phyloP scores from a whole-genome alignment of 345 rosid genomes.

The Citrus australasica region DNA sequence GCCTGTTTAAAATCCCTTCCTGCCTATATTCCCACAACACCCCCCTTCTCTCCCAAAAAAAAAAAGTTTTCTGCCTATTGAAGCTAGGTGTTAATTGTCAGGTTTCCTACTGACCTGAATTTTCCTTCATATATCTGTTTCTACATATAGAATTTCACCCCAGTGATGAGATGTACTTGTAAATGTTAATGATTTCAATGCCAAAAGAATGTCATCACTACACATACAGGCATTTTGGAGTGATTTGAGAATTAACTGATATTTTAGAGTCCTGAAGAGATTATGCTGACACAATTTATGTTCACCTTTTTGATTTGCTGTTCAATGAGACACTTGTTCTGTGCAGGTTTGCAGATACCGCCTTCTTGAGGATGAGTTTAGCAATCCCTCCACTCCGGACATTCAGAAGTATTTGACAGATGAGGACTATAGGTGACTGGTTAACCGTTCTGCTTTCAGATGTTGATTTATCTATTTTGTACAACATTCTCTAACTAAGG shows the following conservation, averaged over 20 bases:
- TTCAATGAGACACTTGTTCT: constrained; percentile 7
- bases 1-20: not conserved
- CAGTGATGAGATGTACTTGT: not conserved
- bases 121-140: not conserved
- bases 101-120: not conserved
- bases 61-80: not conserved
- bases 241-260: not conserved
- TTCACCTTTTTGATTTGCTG: not conserved
- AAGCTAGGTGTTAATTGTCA: not conserved
- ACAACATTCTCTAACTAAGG: not conserved
- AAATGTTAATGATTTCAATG: constrained; percentile 1
- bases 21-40: no score
- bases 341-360: constrained; percentile 80
- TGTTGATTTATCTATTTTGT: not conserved
- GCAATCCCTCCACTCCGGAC: constrained; percentile 58
- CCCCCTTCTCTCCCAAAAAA: no score
- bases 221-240: not conserved
- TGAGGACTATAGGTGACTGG: constrained; percentile 75
- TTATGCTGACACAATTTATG: not conserved
- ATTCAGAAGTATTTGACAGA: constrained; percentile 75
- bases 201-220: not conserved
- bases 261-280: not conserved
- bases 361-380: constrained; percentile 75
- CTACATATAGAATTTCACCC: not conserved
- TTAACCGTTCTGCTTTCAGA: not conserved